Conservation (phyloP, 352 stramenopile genomes). For the Achlya hypogyna region DNA sequence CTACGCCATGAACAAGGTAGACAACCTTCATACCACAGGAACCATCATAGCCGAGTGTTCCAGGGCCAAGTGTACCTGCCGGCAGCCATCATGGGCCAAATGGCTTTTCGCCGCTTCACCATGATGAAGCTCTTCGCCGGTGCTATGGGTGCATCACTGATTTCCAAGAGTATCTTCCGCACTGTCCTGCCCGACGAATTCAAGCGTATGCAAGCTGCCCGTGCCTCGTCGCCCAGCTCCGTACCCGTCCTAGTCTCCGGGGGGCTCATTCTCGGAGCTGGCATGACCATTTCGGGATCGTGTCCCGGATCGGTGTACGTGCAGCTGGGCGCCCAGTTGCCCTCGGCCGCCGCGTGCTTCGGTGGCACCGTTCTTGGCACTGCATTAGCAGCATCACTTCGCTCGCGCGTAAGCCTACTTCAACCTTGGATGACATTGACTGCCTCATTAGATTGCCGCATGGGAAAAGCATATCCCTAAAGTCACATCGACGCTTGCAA, state of each 20-base stretch:
- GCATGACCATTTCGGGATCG: conserved; percentile 4
- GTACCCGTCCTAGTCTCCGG: conserved; percentile 15
- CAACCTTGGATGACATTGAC: neutral
- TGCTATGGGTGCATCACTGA: conserved; percentile 14
- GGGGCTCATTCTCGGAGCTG: conserved; percentile 20
- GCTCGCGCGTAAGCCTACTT: neutral
- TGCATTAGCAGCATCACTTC: neutral
- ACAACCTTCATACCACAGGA: too few species aligned
- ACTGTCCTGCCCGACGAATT: conserved; percentile 15
- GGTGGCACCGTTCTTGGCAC: neutral
- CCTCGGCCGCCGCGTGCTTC: neutral
- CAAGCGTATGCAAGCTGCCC: conserved; percentile 17
- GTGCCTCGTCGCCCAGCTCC: conserved; percentile 13
- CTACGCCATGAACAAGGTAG: conserved; percentile 26
- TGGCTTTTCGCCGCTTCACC: conserved; percentile 19
- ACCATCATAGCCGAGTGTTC: too few species aligned
- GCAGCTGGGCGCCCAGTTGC: neutral
- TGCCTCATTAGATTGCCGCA: neutral
- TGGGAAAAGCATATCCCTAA: conserved; percentile 4
- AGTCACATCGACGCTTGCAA: conserved; percentile 1
- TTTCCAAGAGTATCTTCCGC: conserved; percentile 17
- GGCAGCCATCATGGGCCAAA: conserved; percentile 23
- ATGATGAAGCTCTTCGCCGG: conserved; percentile 27
- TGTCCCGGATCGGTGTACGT: conserved; percentile 14
- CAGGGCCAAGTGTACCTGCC: conserved; percentile 21